Percentiles rank a stretch among this genome's conserved stretches.
These are phyloP conservation scores for Ogataea kodamae DNA, from an alignment of 805 yeast species.

Conservation along the genomic window DNA sequence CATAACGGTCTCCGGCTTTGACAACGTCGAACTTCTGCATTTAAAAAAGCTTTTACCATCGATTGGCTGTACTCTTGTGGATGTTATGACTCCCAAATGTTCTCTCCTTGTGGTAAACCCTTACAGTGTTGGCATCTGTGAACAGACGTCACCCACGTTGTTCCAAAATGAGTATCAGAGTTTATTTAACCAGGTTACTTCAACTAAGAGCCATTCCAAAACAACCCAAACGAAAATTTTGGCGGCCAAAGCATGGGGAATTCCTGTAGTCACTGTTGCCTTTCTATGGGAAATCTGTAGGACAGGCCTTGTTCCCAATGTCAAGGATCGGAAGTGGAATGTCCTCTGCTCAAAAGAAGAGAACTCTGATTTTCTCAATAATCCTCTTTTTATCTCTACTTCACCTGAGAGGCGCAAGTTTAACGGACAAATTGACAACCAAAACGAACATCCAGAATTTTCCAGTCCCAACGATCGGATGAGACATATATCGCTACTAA, in stretches of 20 bases:
- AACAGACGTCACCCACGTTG: constrained; percentile 39
- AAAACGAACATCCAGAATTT: background rate
- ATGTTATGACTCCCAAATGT: constrained; percentile 45
- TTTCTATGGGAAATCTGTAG: constrained; percentile 52
- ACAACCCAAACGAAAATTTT: constrained; percentile 54
- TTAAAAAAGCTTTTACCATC: constrained; percentile 52
- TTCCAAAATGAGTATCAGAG: constrained; percentile 38
- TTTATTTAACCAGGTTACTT: constrained; percentile 15
- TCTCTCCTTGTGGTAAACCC: constrained; percentile 57
- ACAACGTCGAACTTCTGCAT: constrained; percentile 30
- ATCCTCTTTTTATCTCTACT: too few species aligned
- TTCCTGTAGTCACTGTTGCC: constrained; percentile 54
- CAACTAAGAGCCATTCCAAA: constrained; percentile 34
- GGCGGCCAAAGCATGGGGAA: constrained; percentile 46
- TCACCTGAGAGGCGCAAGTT: too few species aligned
- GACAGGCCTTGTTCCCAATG: constrained; percentile 36
- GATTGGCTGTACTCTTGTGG: constrained; percentile 50
- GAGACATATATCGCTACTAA: too few species aligned
- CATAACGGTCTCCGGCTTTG: constrained; percentile 30
- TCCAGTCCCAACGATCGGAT: too few species aligned
- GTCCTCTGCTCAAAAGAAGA: constrained; percentile 38
- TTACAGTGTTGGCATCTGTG: constrained; percentile 41
- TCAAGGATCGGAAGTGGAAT: constrained; percentile 52
- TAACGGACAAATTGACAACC: too few species aligned
- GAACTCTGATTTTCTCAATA: too few species aligned